Conservation (phyloP, 495 filamentous ascomycete genomes). For the Podospora pseudopauciseta region DNA sequence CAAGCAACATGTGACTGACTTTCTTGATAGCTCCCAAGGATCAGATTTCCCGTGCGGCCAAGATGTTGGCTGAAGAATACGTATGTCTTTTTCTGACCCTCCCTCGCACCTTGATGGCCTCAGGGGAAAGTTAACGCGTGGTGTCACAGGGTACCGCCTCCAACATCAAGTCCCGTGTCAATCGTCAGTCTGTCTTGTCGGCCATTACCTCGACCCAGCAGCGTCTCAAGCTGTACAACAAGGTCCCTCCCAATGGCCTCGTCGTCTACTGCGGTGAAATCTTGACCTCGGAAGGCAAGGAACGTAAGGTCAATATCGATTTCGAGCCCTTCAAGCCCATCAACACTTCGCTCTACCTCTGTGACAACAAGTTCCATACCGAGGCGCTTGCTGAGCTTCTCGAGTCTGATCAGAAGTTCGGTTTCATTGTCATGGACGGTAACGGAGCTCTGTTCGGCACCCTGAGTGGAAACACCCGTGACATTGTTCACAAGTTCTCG, state of each 20-base stretch:
- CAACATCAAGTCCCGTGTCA: constrained; percentile 99
- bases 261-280: constrained; percentile 99
- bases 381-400: constrained; percentile 94
- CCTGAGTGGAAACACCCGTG: constrained; percentile 91
- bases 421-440: constrained; percentile 99
- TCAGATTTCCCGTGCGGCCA: constrained; percentile 90
- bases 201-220: constrained; percentile 99
- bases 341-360: constrained; percentile 97
- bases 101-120: constrained; percentile 12
- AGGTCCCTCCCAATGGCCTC: constrained; percentile 93
- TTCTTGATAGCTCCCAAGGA: constrained; percentile 79
- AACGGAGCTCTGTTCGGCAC: constrained; percentile 97
- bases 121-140: constrained; percentile 22
- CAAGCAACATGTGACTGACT: constrained; percentile 4
- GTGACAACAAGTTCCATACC: constrained; percentile 99
- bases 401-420: constrained; percentile 97
- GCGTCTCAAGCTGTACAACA: constrained; percentile 96
- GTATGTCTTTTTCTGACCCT: constrained; percentile 49
- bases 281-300: constrained; percentile 96
- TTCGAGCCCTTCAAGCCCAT: constrained; percentile 99
- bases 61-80: constrained; percentile 99
- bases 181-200: constrained; percentile 92
- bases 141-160: constrained; percentile 78
- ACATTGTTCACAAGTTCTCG: constrained; percentile 94
- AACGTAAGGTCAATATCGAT: constrained; percentile 98